Conservation (phyloP, 495 filamentous ascomycete genomes). For the Penicilliopsis zonata region DNA sequence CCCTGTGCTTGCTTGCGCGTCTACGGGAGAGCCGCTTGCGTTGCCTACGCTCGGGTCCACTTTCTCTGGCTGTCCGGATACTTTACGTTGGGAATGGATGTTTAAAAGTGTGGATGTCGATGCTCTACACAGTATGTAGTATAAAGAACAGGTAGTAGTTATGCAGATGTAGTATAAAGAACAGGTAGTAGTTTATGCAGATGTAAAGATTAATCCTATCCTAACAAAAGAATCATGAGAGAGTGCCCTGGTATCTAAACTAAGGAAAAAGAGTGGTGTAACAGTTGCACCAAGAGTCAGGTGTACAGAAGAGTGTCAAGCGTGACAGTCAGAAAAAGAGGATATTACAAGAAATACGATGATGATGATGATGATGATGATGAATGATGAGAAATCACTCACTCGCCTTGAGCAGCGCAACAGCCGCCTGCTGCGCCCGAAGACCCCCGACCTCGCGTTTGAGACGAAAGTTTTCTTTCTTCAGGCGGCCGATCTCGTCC, state of each 20-base stretch:
- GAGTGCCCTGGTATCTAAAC: too few species aligned
- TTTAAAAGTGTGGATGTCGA: slow-evolving; percentile 32
- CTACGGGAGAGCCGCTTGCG: slow-evolving; percentile 6
- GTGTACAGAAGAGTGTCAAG: too few species aligned
- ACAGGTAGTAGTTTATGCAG: too few species aligned
- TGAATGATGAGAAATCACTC: slow-evolving; percentile 13
- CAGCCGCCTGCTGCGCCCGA: slow-evolving; percentile 30
- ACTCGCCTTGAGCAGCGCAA: slow-evolving; percentile 24
- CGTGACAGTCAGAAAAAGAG: too few species aligned
- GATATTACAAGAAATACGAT: too few species aligned
- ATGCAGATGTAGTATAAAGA: too few species aligned
- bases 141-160: too few species aligned
- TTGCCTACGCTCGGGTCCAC: slow-evolving; percentile 3
- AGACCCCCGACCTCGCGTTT: slow-evolving; percentile 47
- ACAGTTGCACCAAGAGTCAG: too few species aligned
- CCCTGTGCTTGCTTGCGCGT: slow-evolving; percentile 16
- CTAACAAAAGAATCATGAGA: too few species aligned
- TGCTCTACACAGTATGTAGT: slow-evolving; percentile 21
- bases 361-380: neutral
- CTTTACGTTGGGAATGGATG: slow-evolving; percentile 29
- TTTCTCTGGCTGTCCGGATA: slow-evolving; percentile 2
- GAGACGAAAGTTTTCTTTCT: slow-evolving; percentile 65
- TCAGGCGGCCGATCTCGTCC: slow-evolving; percentile 57
- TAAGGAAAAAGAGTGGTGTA: too few species aligned
- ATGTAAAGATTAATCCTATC: too few species aligned